phyloP scores from a whole-genome alignment of 352 stramenopile species.

The Phytopythium boreale region DNA sequence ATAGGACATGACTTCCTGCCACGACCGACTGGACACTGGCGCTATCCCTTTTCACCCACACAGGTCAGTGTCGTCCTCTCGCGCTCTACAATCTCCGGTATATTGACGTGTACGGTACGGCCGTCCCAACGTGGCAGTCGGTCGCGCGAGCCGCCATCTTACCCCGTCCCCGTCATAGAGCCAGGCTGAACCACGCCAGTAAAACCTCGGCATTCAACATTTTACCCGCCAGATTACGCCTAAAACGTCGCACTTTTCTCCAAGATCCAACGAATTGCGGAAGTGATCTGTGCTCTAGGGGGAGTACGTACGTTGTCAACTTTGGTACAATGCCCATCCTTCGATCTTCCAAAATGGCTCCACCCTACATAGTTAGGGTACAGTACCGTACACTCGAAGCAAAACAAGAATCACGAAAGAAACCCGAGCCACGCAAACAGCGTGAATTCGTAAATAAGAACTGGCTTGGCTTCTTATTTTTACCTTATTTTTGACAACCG shows the following conservation, averaged over 20 bases:
- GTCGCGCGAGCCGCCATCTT: neutral
- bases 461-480: neutral
- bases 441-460: neutral
- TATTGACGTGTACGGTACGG: neutral
- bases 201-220: neutral
- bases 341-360: neutral
- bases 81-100: neutral
- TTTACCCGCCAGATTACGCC: neutral
- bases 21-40: neutral
- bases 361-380: too few species aligned
- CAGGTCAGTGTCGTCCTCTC: neutral
- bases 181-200: neutral
- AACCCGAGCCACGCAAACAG: too few species aligned
- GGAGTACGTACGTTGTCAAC: neutral
- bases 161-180: neutral
- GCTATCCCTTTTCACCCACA: neutral
- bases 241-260: neutral
- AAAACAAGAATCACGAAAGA: neutral
- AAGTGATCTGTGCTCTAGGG: too few species aligned
- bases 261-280: too few species aligned
- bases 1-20: neutral
- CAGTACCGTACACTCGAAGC: too few species aligned
- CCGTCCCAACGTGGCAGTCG: constrained; percentile 5
- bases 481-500: neutral
- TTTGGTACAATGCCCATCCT: neutral